Base-by-base conservation (phyloP, 2,329 filamentous ascomycete species). In the Hirsutella minnesotensis region DNA sequence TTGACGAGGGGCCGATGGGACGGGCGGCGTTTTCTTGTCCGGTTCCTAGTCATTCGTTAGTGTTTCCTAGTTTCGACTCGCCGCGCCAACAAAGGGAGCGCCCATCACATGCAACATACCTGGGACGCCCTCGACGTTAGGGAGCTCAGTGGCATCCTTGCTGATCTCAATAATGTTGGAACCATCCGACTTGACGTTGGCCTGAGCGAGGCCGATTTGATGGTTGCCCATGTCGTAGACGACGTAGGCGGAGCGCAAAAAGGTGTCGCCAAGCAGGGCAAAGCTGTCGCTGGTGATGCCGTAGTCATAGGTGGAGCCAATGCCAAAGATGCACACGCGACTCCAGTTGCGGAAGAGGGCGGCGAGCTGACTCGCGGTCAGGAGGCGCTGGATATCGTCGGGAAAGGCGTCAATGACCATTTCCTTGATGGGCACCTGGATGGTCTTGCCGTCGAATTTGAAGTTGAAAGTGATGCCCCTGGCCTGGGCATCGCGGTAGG, bases 201-300 rank as follows among this genome's bases (percentile, higher is more conserved):
- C 65, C 59, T 72, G 72, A 12, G 72, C 72, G 4, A 77, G 53
- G 44, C 61, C 71, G 42, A 78, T 61, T 57, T 72, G 59, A 50
- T 69, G 53, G 56, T 73, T 67, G 42, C 59, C 61, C 35, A 75
- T 54, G 50, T 77, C 72, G 53, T 75, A 76, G 42, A 75, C 72
- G 40, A 74, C 69, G 52, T 77, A 77, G 19, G 71, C 72, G 10
- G 70, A 74, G 27, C 75, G 67, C 48, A 78, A 47, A 54, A 79
- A 75, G 1, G 73, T 75, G 50, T 77, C 75, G 10, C 75, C 75
- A n/a, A 78, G 62, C n/a, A 78, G 56, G 35, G 63, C 62, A 50
- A 63, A 72, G 1, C 44, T 27, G 18, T 48, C 38, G 10, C 44
- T 43, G 13, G 47, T 38, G 27, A 57, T 46, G 40, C 54, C 54